A percentile compares a stretch with the other conserved stretches of the same genome.
phyloP scores from a whole-genome alignment of 768 basidiomycete species.

The Mycena latifolia region DNA sequence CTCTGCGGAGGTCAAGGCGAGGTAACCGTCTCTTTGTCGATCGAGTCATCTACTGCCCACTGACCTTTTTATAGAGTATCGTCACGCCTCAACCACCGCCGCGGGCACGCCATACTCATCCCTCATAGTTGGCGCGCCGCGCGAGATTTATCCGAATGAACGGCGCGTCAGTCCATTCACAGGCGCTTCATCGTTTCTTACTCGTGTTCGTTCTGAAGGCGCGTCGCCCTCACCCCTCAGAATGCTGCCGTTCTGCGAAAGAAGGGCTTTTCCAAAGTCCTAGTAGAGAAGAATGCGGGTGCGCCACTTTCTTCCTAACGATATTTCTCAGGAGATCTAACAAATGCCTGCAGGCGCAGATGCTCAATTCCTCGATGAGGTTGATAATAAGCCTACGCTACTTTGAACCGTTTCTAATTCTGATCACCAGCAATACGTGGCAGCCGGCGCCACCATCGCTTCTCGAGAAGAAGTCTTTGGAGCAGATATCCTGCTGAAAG shows the following conservation, averaged over 20 bases:
- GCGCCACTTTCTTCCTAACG: not conserved
- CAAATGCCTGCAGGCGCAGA: constrained; percentile 67
- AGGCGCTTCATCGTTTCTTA: not conserved
- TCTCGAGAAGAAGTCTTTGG: constrained; percentile 77
- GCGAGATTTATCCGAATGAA: constrained; percentile 83
- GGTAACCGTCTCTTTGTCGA: not conserved
- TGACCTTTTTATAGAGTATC: constrained; percentile 9
- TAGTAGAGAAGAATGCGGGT: constrained; percentile 67
- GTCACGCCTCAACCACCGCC: constrained; percentile 24
- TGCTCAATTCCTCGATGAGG: constrained; percentile 84
- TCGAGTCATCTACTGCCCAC: not conserved
- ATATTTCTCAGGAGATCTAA: not conserved
- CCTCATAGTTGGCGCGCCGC: constrained; percentile 81
- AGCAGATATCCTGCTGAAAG: constrained; percentile 88
- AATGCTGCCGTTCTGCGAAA: constrained; percentile 81
- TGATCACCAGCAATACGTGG: constrained; percentile 64
- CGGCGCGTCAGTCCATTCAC: constrained; percentile 63
- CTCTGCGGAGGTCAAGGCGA: constrained; percentile 30
- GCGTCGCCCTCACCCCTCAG: constrained; percentile 86
- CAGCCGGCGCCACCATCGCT: constrained; percentile 85
- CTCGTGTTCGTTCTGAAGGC: not conserved
- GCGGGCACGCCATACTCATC: constrained; percentile 73
- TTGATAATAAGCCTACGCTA: not conserved
- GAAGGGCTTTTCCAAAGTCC: constrained; percentile 82
- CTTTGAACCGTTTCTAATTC: not conserved